phyloP scores from a whole-genome alignment of 2,329 filamentous ascomycete species.

The Colletotrichum nymphaeae region DNA sequence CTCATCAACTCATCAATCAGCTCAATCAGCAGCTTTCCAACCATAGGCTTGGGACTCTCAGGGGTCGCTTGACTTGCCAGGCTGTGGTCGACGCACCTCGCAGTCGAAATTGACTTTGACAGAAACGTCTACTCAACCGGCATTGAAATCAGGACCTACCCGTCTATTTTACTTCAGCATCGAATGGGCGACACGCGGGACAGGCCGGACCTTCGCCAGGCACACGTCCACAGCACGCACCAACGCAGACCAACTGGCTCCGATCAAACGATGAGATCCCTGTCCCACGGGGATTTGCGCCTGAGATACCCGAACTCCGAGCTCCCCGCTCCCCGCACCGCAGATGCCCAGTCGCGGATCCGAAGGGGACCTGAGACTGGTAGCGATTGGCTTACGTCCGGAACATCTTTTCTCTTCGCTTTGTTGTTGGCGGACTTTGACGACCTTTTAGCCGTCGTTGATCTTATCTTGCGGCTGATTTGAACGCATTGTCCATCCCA shows the following conservation, averaged over 20 bases:
- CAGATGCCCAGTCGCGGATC: neutral
- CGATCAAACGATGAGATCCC: neutral
- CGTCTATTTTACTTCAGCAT: neutral
- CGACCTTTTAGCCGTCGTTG: neutral
- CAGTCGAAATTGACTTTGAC: neutral
- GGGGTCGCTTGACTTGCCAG: neutral
- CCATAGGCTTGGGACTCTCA: neutral
- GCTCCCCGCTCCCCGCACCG: neutral
- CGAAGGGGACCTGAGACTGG: neutral
- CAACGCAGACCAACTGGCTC: neutral
- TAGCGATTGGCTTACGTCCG: neutral
- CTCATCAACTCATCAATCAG: neutral
- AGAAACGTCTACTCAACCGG: neutral
- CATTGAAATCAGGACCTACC: neutral
- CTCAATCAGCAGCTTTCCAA: neutral
- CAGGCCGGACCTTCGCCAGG: neutral
- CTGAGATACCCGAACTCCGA: neutral
- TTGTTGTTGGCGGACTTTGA: neutral
- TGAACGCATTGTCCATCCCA: neutral
- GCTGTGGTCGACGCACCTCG: neutral
- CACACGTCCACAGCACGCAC: neutral
- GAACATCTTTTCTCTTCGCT: neutral
- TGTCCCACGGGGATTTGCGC: neutral
- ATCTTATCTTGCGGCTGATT: neutral
- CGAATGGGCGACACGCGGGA: neutral